Conservation (phyloP, 768 basidiomycete genomes). For the Asterophora parasitica region DNA sequence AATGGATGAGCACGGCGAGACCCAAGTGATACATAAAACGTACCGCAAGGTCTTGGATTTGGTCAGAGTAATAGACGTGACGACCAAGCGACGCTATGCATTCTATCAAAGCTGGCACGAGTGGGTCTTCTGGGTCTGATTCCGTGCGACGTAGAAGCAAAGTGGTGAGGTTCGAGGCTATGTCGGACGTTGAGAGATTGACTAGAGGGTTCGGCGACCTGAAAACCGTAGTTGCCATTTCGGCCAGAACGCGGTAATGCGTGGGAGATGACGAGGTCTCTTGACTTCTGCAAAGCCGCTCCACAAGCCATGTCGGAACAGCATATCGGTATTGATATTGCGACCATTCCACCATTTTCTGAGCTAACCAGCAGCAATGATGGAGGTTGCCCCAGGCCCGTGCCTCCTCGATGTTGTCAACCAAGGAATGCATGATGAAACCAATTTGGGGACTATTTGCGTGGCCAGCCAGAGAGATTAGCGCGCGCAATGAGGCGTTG, state of each 20-base stretch:
- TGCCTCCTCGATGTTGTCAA: slow-evolving; percentile 60
- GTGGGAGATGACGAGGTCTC: slow-evolving; percentile 42
- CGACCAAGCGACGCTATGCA: slow-evolving; percentile 82
- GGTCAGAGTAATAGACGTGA: slow-evolving; percentile 94
- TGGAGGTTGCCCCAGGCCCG: slow-evolving; percentile 62
- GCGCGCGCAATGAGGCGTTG: slow-evolving; percentile 64
- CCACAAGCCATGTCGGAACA: slow-evolving; percentile 80
- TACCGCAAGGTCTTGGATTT: slow-evolving; percentile 85
- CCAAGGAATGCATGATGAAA: slow-evolving; percentile 64
- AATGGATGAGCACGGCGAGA: neutral
- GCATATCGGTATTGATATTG: slow-evolving; percentile 93
- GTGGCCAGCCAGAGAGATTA: slow-evolving; percentile 69
- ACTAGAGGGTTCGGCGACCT: slow-evolving; percentile 77
- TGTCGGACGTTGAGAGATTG: slow-evolving; percentile 88
- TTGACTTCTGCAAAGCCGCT: slow-evolving; percentile 62
- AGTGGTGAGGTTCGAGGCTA: slow-evolving; percentile 72
- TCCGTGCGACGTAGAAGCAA: slow-evolving; percentile 68
- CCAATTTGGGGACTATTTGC: slow-evolving; percentile 74
- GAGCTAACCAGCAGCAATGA: slow-evolving; percentile 80
- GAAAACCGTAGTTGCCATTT: slow-evolving; percentile 83
- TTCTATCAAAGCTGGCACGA: slow-evolving; percentile 65
- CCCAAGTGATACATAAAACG: slow-evolving; percentile 15
- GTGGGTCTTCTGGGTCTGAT: slow-evolving; percentile 54
- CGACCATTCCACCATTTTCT: slow-evolving; percentile 78
- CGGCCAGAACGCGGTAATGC: slow-evolving; percentile 58